Conservation (phyloP, 371 early-diverging fungal genomes). For the Apophysomyces elegans region DNA sequence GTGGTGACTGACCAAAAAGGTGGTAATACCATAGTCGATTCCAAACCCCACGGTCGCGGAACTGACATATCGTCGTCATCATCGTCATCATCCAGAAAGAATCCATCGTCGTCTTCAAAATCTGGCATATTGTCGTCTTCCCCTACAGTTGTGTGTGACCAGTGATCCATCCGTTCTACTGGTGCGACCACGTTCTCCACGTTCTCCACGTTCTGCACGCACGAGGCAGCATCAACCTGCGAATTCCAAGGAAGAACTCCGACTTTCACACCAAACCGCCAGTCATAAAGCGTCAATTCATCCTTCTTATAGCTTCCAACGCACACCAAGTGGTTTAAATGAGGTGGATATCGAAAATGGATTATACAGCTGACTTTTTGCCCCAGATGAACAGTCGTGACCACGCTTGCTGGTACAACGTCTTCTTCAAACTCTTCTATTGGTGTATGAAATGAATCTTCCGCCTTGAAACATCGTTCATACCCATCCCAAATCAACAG, state of each 20-base stretch:
- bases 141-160: not conserved
- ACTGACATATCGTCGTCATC: constrained; percentile 16
- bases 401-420: constrained; percentile 16
- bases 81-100: constrained; percentile 24
- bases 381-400: constrained; percentile 31
- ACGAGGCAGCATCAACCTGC: not conserved
- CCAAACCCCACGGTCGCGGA: constrained; percentile 48
- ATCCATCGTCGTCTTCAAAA: constrained; percentile 10
- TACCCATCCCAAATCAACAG: constrained; percentile 21
- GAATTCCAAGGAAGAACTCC: constrained; percentile 43
- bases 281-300: constrained; percentile 43
- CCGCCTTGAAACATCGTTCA: constrained; percentile 17
- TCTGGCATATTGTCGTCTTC: constrained; percentile 16
- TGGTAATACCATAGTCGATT: constrained; percentile 47
- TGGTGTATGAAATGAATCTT: not conserved
- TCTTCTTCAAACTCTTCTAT: not conserved
- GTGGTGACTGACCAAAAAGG: constrained; percentile 25
- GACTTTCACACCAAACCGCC: constrained; percentile 48
- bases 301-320: constrained; percentile 33
- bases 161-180: not conserved
- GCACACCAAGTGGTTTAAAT: constrained; percentile 43
- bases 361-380: constrained; percentile 45
- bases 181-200: not conserved
- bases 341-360: constrained; percentile 41
- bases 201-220: not conserved